Percentiles rank a stretch among this genome's conserved stretches.
Conservation (phyloP, 1,284 basidiomycete species). For the Golubevia sp. region DNA sequence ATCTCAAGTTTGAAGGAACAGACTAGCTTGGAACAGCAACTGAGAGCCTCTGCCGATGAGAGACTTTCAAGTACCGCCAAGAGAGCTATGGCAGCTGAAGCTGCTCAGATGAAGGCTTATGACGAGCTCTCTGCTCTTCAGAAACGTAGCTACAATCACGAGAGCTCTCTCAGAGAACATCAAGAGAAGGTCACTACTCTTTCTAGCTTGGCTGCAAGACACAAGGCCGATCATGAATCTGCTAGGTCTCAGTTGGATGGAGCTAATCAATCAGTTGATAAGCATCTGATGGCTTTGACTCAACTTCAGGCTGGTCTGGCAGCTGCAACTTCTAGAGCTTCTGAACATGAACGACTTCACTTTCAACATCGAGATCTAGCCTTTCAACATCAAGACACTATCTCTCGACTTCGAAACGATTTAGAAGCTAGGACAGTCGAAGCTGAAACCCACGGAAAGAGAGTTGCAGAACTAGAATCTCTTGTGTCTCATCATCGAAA, state of each 20-base stretch:
- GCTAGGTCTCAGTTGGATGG: constrained; percentile 73
- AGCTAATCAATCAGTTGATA: constrained; percentile 68
- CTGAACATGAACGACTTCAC: constrained; percentile 80
- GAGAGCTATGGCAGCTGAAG: constrained; percentile 81
- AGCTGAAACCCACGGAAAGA: constrained; percentile 73
- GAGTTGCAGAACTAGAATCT: constrained; percentile 73
- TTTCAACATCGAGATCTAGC: constrained; percentile 41
- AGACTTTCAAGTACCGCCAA: constrained; percentile 78
- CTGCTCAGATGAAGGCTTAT: constrained; percentile 73
- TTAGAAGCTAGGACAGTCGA: constrained; percentile 75
- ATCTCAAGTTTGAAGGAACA: constrained; percentile 63
- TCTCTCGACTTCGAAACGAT: constrained; percentile 77
- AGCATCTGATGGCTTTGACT: constrained; percentile 82
- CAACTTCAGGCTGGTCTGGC: constrained; percentile 80
- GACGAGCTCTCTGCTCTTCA: constrained; percentile 78
- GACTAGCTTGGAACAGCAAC: constrained; percentile 68
- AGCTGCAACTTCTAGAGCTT: constrained; percentile 75
- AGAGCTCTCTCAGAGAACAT: constrained; percentile 77
- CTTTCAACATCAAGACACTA: constrained; percentile 65
- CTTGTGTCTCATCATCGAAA: constrained; percentile 14
- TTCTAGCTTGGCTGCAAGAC: constrained; percentile 75
- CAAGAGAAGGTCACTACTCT: constrained; percentile 76
- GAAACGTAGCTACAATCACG: constrained; percentile 70
- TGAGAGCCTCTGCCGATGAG: constrained; percentile 77
- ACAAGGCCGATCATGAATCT: constrained; percentile 76